These are phyloP conservation scores for Dendrobium catenatum DNA, from an alignment of 106 monocot genomes.

Conservation along the genomic window DNA sequence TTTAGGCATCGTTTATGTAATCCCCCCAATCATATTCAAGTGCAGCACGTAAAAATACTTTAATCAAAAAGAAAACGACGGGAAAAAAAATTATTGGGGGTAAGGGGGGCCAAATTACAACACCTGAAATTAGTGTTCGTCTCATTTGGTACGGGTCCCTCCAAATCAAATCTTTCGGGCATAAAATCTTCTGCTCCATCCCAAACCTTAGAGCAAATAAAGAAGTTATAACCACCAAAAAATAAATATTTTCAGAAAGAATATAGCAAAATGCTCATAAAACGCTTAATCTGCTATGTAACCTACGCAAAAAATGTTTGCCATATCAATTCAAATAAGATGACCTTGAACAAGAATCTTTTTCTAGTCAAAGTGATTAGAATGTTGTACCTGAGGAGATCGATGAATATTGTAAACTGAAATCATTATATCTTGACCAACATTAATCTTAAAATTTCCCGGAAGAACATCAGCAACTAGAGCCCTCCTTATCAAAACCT, in stretches of 20 bases:
- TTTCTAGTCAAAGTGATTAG: neutral
- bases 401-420: slow-evolving; percentile 96
- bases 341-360: neutral
- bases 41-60: neutral
- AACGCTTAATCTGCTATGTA: too few relatives aligned
- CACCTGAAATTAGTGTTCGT: slow-evolving; percentile 96
- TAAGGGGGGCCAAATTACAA: neutral
- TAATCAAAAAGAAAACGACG: neutral
- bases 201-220: slow-evolving; percentile 70
- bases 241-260: neutral
- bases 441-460: slow-evolving; percentile 75
- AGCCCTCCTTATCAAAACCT: slow-evolving; percentile 95
- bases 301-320: neutral
- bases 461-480: slow-evolving; percentile 82
- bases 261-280: neutral
- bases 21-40: neutral
- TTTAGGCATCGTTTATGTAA: too few relatives aligned
- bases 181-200: slow-evolving; percentile 88
- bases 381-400: slow-evolving; percentile 54
- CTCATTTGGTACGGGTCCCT: slow-evolving; percentile 88
- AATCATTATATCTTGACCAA: slow-evolving; percentile 97
- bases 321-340: neutral
- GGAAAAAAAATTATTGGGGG: too few relatives aligned
- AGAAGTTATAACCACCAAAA: neutral
- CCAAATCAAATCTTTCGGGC: slow-evolving; percentile 89